These are phyloP conservation scores for Pseudopyricularia cyperi DNA, from an alignment of 2,329 filamentous ascomycete genomes.

Conservation along the genomic window DNA sequence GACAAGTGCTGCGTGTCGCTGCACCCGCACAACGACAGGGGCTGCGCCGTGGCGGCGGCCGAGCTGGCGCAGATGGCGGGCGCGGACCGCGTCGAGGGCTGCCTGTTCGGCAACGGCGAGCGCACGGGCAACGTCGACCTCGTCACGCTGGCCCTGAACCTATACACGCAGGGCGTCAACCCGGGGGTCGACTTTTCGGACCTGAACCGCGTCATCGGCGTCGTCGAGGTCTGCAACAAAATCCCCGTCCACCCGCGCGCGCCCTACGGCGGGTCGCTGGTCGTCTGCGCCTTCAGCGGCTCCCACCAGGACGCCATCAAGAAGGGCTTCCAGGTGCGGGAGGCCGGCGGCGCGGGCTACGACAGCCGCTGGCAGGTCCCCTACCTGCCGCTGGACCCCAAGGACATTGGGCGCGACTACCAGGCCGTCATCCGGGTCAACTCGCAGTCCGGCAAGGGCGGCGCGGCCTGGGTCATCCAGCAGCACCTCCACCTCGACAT, in stretches of 20 bases:
- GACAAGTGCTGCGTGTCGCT: conserved; percentile 82
- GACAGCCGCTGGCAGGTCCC: conserved; percentile 73
- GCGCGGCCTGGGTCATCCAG: conserved; percentile 87
- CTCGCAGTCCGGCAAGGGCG: conserved; percentile 89
- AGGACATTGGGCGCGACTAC: conserved; percentile 93
- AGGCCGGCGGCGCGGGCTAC: conserved; percentile 41
- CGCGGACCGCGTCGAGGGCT: conserved; percentile 87
- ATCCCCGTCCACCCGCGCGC: conserved; percentile 83
- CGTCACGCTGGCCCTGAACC: conserved; percentile 81
- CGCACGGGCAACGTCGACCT: conserved; percentile 91
- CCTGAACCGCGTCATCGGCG: conserved; percentile 70
- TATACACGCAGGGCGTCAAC: conserved; percentile 85
- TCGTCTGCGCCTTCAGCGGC: conserved; percentile 86
- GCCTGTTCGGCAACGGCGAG: conserved; percentile 89
- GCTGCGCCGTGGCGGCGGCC: conserved; percentile 77
- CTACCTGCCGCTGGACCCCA: conserved; percentile 84
- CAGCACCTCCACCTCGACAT: conserved; percentile 82
- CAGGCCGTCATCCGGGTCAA: conserved; percentile 97
- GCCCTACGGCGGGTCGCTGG: conserved; percentile 81
- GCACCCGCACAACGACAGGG: conserved; percentile 90
- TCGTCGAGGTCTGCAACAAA: conserved; percentile 87
- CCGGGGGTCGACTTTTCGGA: conserved; percentile 86
- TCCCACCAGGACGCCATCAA: conserved; percentile 95
- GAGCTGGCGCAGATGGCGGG: conserved; percentile 95
- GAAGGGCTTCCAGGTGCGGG: conserved; percentile 69